Base-by-base conservation (phyloP, 805 yeast genomes). In the Cyberlindnera amylophila region DNA sequence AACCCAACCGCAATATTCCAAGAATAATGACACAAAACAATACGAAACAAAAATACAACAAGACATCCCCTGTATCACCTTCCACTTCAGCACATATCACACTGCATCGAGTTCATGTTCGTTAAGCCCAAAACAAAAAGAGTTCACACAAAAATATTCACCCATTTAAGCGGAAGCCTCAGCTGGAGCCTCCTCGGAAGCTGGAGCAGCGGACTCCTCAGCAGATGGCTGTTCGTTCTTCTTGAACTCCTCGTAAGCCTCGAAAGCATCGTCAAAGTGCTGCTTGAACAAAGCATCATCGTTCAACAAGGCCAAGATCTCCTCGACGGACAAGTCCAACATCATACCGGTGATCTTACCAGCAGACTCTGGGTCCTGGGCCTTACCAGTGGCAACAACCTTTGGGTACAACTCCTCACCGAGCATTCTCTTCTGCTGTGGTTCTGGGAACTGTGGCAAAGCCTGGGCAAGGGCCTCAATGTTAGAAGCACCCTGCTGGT, bases 301-400 rank as follows among this genome's bases (percentile, higher is more conserved):
- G 63, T 87, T 95, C 67, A 88, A 79, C 66, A 91, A 76, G 49
- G 85, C 84, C 62, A 90, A 71, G 59, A 93, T 86, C 72, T 91
- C 96, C 61, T 80, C 80, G 70, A 86, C 86, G 64, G 89, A 95
- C 81, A 91, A 81, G 65, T 90, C 96, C 64, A 93, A 79, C 75
- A 93, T 81, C 98, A 93, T 93, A 75, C 98, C 97, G 54, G 99
- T 93, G 66, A 93, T 87, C 76, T 90, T 91, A 73, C 96, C 96
- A 55, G 97, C 97, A 62, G 96, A 88, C 71, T 89, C 96, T 46
- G 84, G 85, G 63, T 89, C 95, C 58, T 81, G 81, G 59, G 90
- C 87, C 72, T 85, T 85, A 62, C 87, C 89, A 51, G 86, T 81
- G 54, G 89, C 81, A 53, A 83, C 81, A 62, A 93, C 85, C 79